A percentile compares a stretch with the other conserved stretches of the same genome.
phyloP scores from a whole-genome alignment of 1,284 basidiomycete genomes.

The Exsudoporus floridanus region DNA sequence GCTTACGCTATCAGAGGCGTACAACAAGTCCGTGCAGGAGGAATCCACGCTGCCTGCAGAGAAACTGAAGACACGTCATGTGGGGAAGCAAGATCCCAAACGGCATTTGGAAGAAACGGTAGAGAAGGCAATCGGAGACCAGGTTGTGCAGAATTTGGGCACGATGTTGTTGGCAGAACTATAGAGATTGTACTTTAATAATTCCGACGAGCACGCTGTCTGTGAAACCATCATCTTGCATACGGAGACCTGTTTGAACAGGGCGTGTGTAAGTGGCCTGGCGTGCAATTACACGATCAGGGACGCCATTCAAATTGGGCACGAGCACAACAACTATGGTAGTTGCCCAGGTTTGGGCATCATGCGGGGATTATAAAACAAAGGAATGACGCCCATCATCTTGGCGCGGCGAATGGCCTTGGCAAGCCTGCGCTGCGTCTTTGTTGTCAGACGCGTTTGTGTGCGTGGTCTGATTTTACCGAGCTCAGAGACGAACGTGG shows the following conservation, averaged over 20 bases:
- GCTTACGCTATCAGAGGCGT: conserved; percentile 86
- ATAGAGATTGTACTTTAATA: conserved; percentile 30
- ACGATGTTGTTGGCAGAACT: conserved; percentile 91
- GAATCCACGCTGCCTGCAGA: conserved; percentile 89
- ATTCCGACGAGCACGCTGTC: too few relatives aligned
- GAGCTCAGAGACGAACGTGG: conserved; percentile 76
- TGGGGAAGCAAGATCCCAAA: conserved; percentile 97
- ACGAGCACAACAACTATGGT: conserved; percentile 1
- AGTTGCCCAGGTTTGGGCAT: conserved; percentile 21
- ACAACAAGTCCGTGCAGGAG: conserved; percentile 96
- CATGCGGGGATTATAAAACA: conserved; percentile 48
- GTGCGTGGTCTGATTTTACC: conserved; percentile 79
- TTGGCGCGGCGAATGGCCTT: conserved; percentile 91
- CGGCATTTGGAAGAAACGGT: conserved; percentile 94
- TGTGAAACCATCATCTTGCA: too few relatives aligned
- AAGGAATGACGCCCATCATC: conserved; percentile 88
- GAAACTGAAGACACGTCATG: conserved; percentile 93
- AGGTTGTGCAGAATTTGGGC: conserved; percentile 91
- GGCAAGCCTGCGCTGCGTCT: conserved; percentile 77
- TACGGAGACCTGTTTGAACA: too few relatives aligned
- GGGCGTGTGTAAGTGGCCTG: too few relatives aligned
- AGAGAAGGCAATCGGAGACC: conserved; percentile 95
- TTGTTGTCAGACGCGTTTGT: conserved; percentile 76
- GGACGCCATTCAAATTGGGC: conserved; percentile 2
- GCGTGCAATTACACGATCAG: conserved; percentile 11